Evolutionary conservation across 108 stramenopile species (phyloP), one percentile per base, ranked within the genome.

Genomic region (Cyclotella distinguenda): DNA sequence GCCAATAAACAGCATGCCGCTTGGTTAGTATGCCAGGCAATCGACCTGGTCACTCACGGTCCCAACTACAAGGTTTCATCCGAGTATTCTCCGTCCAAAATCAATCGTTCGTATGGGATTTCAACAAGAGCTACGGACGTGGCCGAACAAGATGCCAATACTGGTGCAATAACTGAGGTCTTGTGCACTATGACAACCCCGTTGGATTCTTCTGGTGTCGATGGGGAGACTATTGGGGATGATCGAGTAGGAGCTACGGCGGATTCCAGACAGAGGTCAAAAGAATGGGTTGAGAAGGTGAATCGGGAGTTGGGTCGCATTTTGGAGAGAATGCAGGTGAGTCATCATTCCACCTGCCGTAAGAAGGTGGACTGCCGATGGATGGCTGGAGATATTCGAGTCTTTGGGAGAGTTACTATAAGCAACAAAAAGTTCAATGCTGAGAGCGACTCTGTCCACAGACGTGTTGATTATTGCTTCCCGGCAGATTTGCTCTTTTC

Each of bases 111-210:
- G 9, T 93, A 89, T 66, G 88, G 88, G 9, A 49, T 75, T 46
- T 43, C 22, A 30, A 60, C 78, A 27, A 60, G 87, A 47, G 67
- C 43, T 19, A 61, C 80, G 0, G 54, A 80, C 43, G 62, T 75
- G 3, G 60, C 85, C 0, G 61, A 75, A 13, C 91, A 93, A 72
- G 91, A 93, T 73, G 60, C 60, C 16, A 64, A 66, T 47, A 85
- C 91, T 3, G 83, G 83, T 45, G 88, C 87, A 0, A 60, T 88
- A 2, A 81, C 91, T 2, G 91, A 93, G 80, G 72, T 90, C 5
- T 66, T 93, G 71, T 59, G 78, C 19, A 70, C 71, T 7, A 66
- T 53, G 22, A 46, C 86, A 9, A 70, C 68, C 36, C 74, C 83
- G 5, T 66, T 85, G 50, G 39, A 51, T 32, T 23, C 44, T 55